Base-by-base conservation (phyloP, 2,329 filamentous ascomycete species). In the Fusarium anguioides region DNA sequence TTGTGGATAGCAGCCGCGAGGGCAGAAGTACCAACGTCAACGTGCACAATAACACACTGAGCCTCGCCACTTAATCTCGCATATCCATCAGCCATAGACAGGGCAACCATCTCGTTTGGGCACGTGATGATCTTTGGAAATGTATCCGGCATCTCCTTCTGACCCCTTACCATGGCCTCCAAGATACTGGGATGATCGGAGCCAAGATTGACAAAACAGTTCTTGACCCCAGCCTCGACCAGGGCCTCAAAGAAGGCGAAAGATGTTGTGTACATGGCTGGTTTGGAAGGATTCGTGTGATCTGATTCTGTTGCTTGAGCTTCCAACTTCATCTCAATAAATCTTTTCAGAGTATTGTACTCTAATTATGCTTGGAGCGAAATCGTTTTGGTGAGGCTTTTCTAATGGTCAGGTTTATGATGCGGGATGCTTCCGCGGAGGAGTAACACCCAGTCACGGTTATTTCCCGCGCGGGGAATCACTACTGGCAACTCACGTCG, bases 121-220 rank as follows among this genome's bases (percentile, higher is more conserved):
- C 74, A 75, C 6, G 75, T 77, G 49, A 75, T 64, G 15, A 77
- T 68, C 3, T 14, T 48, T 0, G 58, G 58, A 4, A 63, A 63
- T 7, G 33, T 63, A 7, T 49, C 36, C 0, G 27, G 31, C 18
- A 64, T 44, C 29, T 76, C 66, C 7, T 58, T 62, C 8, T 73
- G 57, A 9, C 66, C 60, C 23, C 71, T 74, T 5, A 70, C 66
- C 27, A 77, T 76, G 0, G 75, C 72, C 27, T 70, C 68, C 1
- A 78, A 35, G 23, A 78, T 72, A 8, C 71, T 70, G 3, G 76
- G 75, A 14, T 78, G 83, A 53, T 86, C 83, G 4, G 82, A 84
- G n/a, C 83, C 83, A 9, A 85, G 72, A 57, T 86, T 85, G 41
- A 84, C 83, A 48, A 86, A 86, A 56, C 82, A 79, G 75, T 84